Evolutionary conservation across 768 basidiomycete species (phyloP).

Genomic region (Amylocystis lapponica): DNA sequence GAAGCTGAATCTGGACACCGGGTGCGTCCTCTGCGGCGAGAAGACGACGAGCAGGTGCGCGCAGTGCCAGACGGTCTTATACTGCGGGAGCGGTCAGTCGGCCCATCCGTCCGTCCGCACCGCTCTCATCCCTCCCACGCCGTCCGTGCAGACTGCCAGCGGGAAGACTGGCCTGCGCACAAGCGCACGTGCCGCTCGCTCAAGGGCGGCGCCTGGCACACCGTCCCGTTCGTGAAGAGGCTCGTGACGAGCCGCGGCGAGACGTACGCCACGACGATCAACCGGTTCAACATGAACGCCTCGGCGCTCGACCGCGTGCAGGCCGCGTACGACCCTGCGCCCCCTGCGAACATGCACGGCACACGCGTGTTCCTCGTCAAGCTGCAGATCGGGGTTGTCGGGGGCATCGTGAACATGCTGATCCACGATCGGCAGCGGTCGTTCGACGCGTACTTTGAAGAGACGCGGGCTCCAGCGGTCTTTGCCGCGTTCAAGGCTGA

Average conservation of each 20-base stretch:
- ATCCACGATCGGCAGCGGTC: constrained; percentile 38
- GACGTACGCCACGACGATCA: constrained; percentile 8
- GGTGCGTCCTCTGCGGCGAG: constrained; percentile 36
- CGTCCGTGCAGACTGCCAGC: constrained; percentile 31
- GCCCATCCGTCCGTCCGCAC: not conserved
- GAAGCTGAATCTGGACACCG: constrained; percentile 27
- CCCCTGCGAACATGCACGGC: constrained; percentile 28
- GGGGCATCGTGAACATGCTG: constrained; percentile 13
- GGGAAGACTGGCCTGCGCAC: constrained; percentile 35
- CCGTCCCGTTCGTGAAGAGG: constrained; percentile 16
- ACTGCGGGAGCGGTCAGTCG: constrained; percentile 32
- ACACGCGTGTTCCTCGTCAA: constrained; percentile 35
- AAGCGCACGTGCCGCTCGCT: constrained; percentile 32
- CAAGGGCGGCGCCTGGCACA: constrained; percentile 34
- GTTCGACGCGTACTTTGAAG: constrained; percentile 29
- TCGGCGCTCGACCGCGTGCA: constrained; percentile 19
- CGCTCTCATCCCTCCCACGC: not conserved
- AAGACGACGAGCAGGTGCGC: constrained; percentile 28
- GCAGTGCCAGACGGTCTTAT: constrained; percentile 29
- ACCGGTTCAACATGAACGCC: constrained; percentile 15
- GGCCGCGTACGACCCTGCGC: not conserved
- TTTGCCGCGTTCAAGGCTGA: constrained; percentile 15
- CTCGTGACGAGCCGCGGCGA: constrained; percentile 7
- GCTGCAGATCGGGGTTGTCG: constrained; percentile 22
- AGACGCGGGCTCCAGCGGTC: constrained; percentile 10